Evolutionary conservation across 2,329 filamentous ascomycete genomes (phyloP), one percentile per base, ranked within the genome.

Genomic region (Cordyceps sp.): DNA sequence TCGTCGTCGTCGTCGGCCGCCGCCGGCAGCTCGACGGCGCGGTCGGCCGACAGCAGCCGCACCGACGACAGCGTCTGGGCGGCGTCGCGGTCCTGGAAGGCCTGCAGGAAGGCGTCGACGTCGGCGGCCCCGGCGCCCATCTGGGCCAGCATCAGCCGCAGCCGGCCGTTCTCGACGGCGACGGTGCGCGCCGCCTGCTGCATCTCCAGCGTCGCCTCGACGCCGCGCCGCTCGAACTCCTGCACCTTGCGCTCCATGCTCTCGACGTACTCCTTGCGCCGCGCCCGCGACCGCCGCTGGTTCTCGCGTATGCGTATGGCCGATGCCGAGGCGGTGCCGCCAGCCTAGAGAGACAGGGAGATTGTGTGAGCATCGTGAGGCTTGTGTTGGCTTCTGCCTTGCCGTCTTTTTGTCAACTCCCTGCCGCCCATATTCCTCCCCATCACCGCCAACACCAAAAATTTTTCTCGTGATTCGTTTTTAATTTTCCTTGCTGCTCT

Each of bases 241-340:
- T 53, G 53, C 22, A 71, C 38, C 27, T 56, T 55, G 16, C 43
- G 49, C 42, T 66, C 61, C 36, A 73, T 50, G 12, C 54, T 53
- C 31, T 61, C 55, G 34, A 69, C 48, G 36, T 63, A 61, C 37
- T 66, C 64, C 36, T 60, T 61, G 21, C 57, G 60, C 24, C 66
- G 62, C 19, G 60, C 63, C 23, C 67, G 58, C 13, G 60, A 66
- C 23, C 61, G 61, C 29, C 65, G 62, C 49, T 71, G 66, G 45
- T 66, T 69, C 38, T 67, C 58, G 39, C 64, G 58, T 40, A 60
- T 59, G 34, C 57, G 57, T 33, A 54, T 36, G 33, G 50, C 51
- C 29, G 52, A 49, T 31, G 51, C 46, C 34, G 48, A 51, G 21
- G 42, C 35, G 10, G 48, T 45, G 25, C 35, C 33, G n/a, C 36